Evolutionary conservation across 2,329 filamentous ascomycete species (phyloP).

Genomic region (Microdochium trichocladiopsis): DNA sequence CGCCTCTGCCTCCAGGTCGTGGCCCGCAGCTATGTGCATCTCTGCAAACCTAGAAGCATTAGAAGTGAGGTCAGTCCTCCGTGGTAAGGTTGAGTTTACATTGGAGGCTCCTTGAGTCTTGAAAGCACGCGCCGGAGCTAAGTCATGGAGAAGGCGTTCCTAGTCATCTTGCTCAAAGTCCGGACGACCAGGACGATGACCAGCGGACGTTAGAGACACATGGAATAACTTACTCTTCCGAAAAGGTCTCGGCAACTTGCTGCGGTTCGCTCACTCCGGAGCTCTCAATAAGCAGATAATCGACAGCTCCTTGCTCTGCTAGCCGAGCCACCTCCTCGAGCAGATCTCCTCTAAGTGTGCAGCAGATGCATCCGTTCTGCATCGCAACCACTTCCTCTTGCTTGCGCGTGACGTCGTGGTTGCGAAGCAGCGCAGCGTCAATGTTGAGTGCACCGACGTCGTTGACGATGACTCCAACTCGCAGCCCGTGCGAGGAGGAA

Average conservation of each 20-base stretch:
- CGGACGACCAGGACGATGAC: too few relatives aligned
- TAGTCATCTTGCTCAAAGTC: too few relatives aligned
- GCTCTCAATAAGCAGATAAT: conserved; percentile 68
- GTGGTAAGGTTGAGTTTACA: too few relatives aligned
- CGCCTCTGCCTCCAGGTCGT: conserved; percentile 17
- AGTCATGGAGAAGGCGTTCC: too few relatives aligned
- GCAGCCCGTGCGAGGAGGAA: conserved; percentile 55
- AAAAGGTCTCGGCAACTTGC: conserved; percentile 67
- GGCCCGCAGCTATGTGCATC: conserved; percentile 16
- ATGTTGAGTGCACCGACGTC: conserved; percentile 63
- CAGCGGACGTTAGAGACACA: too few relatives aligned
- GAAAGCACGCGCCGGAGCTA: too few relatives aligned
- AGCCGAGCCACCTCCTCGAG: conserved; percentile 62
- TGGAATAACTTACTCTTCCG: conserved; percentile 9
- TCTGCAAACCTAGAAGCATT: conserved; percentile 15
- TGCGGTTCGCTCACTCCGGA: conserved; percentile 67
- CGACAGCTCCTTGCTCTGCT: conserved; percentile 54
- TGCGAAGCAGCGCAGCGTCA: conserved; percentile 54
- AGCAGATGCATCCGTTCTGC: conserved; percentile 72
- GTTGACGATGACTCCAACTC: conserved; percentile 67
- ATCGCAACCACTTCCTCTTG: conserved; percentile 61
- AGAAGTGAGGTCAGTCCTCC: conserved; percentile 17
- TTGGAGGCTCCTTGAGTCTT: too few relatives aligned
- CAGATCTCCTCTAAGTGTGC: conserved; percentile 63
- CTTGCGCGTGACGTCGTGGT: conserved; percentile 45